phyloP scores from a whole-genome alignment of 768 basidiomycete genomes.

The Trametes cinnabarina region DNA sequence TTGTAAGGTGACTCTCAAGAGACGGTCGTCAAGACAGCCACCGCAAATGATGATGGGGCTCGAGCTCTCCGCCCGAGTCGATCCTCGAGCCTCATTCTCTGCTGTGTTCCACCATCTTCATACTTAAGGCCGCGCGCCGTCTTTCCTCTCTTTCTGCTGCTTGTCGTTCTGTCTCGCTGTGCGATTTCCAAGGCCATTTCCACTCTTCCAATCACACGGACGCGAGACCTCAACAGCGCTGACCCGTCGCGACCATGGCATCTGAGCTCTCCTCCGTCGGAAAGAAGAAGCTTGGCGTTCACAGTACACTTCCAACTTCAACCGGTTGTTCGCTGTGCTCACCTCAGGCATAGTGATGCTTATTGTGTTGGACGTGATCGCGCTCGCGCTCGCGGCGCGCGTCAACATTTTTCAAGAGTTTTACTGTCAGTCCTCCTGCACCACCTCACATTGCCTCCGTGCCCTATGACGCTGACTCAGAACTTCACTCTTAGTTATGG shows the following conservation, averaged over 20 bases:
- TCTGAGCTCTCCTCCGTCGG: slow-evolving; percentile 23
- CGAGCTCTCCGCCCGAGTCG: background rate
- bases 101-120: slow-evolving; percentile 9
- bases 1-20: too few species aligned
- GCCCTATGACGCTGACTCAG: background rate
- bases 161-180: slow-evolving; percentile 17
- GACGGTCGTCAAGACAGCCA: slow-evolving; percentile 19
- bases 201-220: background rate
- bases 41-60: background rate
- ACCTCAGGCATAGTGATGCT: slow-evolving; percentile 35
- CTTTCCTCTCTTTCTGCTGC: slow-evolving; percentile 5
- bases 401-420: slow-evolving; percentile 60
- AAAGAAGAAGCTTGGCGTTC: slow-evolving; percentile 31
- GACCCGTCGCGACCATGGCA: background rate
- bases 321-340: background rate
- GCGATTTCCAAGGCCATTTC: slow-evolving; percentile 10
- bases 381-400: slow-evolving; percentile 50
- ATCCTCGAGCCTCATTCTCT: background rate
- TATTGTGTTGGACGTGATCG: slow-evolving; percentile 46
- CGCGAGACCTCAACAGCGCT: background rate
- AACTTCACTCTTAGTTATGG: slow-evolving; percentile 42
- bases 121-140: background rate
- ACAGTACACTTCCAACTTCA: slow-evolving; percentile 24
- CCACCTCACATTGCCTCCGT: background rate
- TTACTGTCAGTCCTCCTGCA: slow-evolving; percentile 46